phyloP scores from a whole-genome alignment of 2,329 filamentous ascomycete genomes.

The Arthroderma uncinatum region DNA sequence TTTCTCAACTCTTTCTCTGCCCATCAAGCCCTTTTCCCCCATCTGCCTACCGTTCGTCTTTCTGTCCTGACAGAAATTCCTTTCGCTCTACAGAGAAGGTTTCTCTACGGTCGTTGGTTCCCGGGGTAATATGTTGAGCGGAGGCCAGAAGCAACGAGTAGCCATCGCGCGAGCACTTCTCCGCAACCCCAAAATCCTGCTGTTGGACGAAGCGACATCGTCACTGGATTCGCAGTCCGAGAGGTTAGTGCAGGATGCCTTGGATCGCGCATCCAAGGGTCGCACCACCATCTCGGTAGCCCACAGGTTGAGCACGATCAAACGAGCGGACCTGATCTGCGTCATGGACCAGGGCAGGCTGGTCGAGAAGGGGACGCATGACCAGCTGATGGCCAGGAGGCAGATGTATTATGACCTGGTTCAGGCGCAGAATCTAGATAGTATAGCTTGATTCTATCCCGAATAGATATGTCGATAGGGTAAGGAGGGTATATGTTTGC shows the following conservation, averaged over 20 bases:
- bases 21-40: too few relatives aligned
- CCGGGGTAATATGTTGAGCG: neutral
- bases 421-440: neutral
- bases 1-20: neutral
- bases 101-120: neutral
- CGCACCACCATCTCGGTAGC: slow-evolving; percentile 3
- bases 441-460: neutral
- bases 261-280: neutral
- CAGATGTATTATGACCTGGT: slow-evolving; percentile 2
- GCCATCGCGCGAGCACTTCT: slow-evolving; percentile 1
- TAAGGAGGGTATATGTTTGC: too few relatives aligned
- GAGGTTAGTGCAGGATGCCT: neutral
- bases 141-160: slow-evolving; percentile 4
- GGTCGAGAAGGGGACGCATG: neutral
- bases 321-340: neutral
- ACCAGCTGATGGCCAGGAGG: neutral
- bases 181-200: neutral
- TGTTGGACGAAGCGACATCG: slow-evolving; percentile 1
- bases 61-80: neutral
- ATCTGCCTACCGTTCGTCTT: too few relatives aligned
- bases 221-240: neutral
- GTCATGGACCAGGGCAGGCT: slow-evolving; percentile 5
- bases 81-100: neutral
- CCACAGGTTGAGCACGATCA: neutral
- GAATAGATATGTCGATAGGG: too few relatives aligned